Base-by-base conservation (phyloP, 352 stramenopile species). In the Halophytophthora batemanensis region DNA sequence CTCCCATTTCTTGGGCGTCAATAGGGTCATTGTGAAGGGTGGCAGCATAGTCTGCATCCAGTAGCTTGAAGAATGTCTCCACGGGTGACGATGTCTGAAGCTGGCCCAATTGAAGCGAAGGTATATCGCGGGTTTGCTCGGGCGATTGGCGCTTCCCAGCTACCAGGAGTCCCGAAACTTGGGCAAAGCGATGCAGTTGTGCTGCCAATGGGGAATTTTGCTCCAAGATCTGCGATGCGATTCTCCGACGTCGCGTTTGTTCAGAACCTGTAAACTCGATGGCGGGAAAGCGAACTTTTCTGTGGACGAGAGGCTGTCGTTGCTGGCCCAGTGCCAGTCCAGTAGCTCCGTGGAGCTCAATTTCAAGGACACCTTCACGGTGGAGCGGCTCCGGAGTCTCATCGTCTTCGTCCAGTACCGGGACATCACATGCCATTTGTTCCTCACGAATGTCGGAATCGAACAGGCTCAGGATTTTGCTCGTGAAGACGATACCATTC, bases 361-460 rank as follows among this genome's bases (percentile, higher is more conserved):
- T 59, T 19, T 80, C 67, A 2, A 94, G 58, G 23, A 79, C 52
- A 2, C 83, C 83, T 65, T 91, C 77, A 41, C 87, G 74, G 36
- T 92, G 69, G 8, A 90, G 57, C 39, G 75, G 87, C 46, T 86
- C 69, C 1, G 71, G 56, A 1, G 77, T 53, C n/a, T 89, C 75
- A 28, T 90, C 79, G 37, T 90, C 77, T 72, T 91, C 61, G 39
- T 69, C 81, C n/a, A 91, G 66, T 22, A 92, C 83, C 0, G 79
- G 78, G 4, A 90, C 53, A 23, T 89, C 71, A 38, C 73, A 83
- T 0, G 71, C 65, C 65, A 90, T 79, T 63, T 87, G 77, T 23
- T 91, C 78, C 48, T 90, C 81, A 2, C 88, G 59, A 25, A 87
- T 87, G 55, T 94, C 76, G 2, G 61, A 53, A 28, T 86, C 72